Evolutionary conservation across 2,329 filamentous ascomycete genomes (phyloP).

Genomic region (Rugonectria rugulosa): DNA sequence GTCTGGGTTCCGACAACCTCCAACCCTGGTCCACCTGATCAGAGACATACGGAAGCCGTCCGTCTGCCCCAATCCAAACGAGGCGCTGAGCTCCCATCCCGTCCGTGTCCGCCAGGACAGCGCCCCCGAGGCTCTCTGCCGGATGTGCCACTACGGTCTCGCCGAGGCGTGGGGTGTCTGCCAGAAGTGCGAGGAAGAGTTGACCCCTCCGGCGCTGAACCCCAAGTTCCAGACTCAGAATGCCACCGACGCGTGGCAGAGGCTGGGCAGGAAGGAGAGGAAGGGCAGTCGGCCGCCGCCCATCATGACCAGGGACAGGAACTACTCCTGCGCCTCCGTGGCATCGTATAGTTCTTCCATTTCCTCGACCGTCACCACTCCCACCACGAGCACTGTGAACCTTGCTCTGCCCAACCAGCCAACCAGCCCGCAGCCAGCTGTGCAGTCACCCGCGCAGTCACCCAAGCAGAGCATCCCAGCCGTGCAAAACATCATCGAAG

Average conservation of each 20-base stretch:
- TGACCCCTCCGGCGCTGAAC: constrained; percentile 5
- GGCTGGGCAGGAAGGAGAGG: constrained; percentile 21
- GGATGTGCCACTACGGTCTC: constrained; percentile 31
- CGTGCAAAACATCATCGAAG: background rate
- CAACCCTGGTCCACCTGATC: background rate
- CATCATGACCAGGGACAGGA: constrained; percentile 8
- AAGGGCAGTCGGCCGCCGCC: constrained; percentile 30
- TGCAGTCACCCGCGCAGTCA: background rate
- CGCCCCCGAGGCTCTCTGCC: constrained; percentile 29
- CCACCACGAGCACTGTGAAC: constrained; percentile 21
- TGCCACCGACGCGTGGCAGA: constrained; percentile 4
- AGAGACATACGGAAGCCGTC: constrained; percentile 20
- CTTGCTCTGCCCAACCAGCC: background rate
- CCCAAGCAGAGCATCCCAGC: constrained; percentile 20
- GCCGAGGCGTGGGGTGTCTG: constrained; percentile 35
- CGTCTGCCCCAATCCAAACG: constrained; percentile 27
- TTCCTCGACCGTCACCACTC: background rate
- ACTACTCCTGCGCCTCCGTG: constrained; percentile 8
- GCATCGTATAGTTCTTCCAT: constrained; percentile 12
- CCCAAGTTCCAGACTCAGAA: constrained; percentile 17
- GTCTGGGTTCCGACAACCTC: background rate
- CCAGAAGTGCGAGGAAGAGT: constrained; percentile 35
- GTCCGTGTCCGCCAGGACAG: constrained; percentile 36
- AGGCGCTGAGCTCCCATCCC: constrained; percentile 33
- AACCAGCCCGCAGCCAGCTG: too few relatives aligned